Percentiles rank a stretch among this genome's conserved stretches.
Conservation (phyloP, 1,284 basidiomycete genomes). For the Ganoderma multipileum region DNA sequence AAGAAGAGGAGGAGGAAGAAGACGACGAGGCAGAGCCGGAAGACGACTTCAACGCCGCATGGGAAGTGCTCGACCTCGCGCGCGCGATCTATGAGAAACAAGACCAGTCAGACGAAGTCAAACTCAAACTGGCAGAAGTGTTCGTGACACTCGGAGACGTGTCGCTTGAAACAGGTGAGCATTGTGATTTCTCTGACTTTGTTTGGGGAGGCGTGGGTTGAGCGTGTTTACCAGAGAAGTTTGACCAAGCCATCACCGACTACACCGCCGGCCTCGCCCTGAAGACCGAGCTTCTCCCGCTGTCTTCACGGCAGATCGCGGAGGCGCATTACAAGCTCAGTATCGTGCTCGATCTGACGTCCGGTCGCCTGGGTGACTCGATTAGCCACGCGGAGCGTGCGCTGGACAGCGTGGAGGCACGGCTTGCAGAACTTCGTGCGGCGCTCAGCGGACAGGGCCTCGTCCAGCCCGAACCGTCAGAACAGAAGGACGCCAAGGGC, state of each 20-base stretch:
- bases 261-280: conserved; percentile 78
- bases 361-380: conserved; percentile 80
- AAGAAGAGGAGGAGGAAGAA: conserved; percentile 61
- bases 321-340: conserved; percentile 91
- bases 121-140: conserved; percentile 83
- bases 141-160: conserved; percentile 88
- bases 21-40: conserved; percentile 79
- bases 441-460: conserved; percentile 53
- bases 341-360: conserved; percentile 87
- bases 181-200: conserved; percentile 5
- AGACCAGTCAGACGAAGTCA: conserved; percentile 62
- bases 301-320: conserved; percentile 85
- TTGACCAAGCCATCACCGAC: conserved; percentile 88
- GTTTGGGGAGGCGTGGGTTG: not conserved
- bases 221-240: conserved; percentile 73
- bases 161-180: conserved; percentile 85
- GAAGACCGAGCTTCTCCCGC: conserved; percentile 75
- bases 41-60: conserved; percentile 94
- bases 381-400: conserved; percentile 83
- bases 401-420: conserved; percentile 73
- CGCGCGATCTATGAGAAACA: conserved; percentile 82
- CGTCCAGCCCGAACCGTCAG: conserved; percentile 36
- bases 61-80: conserved; percentile 92
- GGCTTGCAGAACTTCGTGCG: conserved; percentile 68
- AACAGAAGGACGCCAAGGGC: conserved; percentile 59